Conservation (phyloP, 306 rosid genomes). For the Begonia peltatifolia region DNA sequence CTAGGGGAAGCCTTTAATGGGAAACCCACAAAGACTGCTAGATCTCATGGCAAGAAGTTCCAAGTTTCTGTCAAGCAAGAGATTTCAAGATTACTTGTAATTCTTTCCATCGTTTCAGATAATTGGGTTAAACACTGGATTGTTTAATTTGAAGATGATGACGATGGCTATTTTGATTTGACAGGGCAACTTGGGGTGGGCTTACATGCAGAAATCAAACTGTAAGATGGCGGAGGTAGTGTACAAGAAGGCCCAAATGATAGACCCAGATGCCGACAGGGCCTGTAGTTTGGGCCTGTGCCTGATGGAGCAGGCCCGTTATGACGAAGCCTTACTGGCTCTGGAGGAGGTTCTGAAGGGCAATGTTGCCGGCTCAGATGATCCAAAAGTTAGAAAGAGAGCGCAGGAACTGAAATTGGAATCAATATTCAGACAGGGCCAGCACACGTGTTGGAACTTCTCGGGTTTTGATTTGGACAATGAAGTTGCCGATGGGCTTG, state of each 20-base stretch:
- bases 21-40: constrained; percentile 28
- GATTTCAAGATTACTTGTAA: constrained; percentile 26
- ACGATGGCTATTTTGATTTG: too few species aligned
- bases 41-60: constrained; percentile 35
- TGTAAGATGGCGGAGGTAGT: constrained; percentile 35
- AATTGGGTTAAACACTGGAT: too few species aligned
- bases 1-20: constrained; percentile 31
- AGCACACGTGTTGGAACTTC: constrained; percentile 2
- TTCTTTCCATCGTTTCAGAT: not conserved
- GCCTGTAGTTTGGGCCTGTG: constrained; percentile 25
- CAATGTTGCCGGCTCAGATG: constrained; percentile 16
- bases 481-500: constrained; percentile 29
- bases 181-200: constrained; percentile 37
- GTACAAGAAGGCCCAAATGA: constrained; percentile 35
- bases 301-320: constrained; percentile 25
- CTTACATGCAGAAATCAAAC: constrained; percentile 30
- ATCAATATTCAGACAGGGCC: constrained; percentile 1
- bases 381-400: constrained; percentile 11
- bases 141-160: too few species aligned
- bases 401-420: constrained; percentile 19
- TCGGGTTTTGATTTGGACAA: constrained; percentile 16
- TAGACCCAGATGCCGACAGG: constrained; percentile 28
- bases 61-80: constrained; percentile 34
- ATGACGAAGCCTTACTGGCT: constrained; percentile 11
- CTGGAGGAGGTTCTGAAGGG: constrained; percentile 14